A percentile compares a stretch with the other conserved stretches of the same genome.
phyloP scores from a whole-genome alignment of 352 stramenopile genomes.

The Phytophthora colocasiae region DNA sequence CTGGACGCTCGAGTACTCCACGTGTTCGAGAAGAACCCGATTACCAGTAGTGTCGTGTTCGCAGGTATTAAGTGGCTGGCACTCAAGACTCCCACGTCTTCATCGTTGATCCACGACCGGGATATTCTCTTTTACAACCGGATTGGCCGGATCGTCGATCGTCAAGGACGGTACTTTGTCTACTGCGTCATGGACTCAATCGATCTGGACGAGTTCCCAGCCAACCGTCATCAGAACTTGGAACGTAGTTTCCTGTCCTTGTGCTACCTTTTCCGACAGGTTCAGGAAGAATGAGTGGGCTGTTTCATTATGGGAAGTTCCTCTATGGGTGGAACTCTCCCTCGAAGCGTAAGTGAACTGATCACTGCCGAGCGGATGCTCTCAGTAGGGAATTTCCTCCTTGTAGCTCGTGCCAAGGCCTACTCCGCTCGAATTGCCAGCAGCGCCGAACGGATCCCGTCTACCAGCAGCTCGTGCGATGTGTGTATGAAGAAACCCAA shows the following conservation, averaged over 20 bases:
- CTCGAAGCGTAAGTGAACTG: constrained; percentile 51
- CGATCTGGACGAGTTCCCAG: constrained; percentile 60
- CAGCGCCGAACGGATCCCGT: constrained; percentile 42
- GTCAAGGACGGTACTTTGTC: constrained; percentile 58
- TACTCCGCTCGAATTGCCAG: constrained; percentile 57
- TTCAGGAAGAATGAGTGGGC: constrained; percentile 54
- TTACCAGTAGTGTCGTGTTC: constrained; percentile 60
- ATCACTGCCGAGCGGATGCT: constrained; percentile 52
- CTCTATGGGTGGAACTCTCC: constrained; percentile 47
- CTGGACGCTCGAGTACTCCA: constrained; percentile 64
- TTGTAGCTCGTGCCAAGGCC: constrained; percentile 56
- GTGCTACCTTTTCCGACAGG: constrained; percentile 70
- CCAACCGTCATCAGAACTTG: constrained; percentile 40
- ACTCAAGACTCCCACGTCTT: constrained; percentile 44
- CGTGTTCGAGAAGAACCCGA: constrained; percentile 58
- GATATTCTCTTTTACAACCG: constrained; percentile 65
- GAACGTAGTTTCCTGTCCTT: constrained; percentile 54
- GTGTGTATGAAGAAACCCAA: constrained; percentile 56
- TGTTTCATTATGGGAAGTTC: constrained; percentile 68
- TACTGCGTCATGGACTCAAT: constrained; percentile 71
- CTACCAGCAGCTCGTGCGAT: constrained; percentile 50
- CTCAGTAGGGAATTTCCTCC: constrained; percentile 47
- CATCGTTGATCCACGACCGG: constrained; percentile 58
- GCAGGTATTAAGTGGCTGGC: constrained; percentile 73
- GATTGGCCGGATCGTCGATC: constrained; percentile 70